Conservation (phyloP, 805 yeast genomes). For the Diddensiella transvaalensis region DNA sequence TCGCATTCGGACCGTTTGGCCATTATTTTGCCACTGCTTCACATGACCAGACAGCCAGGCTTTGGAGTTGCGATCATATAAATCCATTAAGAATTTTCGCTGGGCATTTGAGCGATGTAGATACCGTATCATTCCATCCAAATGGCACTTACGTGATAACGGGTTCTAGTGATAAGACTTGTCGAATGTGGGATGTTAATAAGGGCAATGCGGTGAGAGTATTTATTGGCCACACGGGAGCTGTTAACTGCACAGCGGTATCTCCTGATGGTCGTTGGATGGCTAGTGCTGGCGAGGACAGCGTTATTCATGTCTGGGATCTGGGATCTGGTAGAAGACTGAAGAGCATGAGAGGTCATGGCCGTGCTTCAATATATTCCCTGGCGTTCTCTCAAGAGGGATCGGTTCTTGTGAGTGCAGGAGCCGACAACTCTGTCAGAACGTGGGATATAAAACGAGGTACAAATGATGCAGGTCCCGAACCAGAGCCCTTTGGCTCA, state of each 20-base stretch:
- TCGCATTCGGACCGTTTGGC: slow-evolving; percentile 88
- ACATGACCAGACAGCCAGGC: slow-evolving; percentile 94
- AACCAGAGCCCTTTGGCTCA: slow-evolving; percentile 60
- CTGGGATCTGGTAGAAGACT: slow-evolving; percentile 84
- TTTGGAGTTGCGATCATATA: slow-evolving; percentile 98
- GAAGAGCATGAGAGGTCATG: slow-evolving; percentile 94
- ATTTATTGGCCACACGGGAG: slow-evolving; percentile 89
- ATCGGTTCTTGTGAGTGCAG: slow-evolving; percentile 82
- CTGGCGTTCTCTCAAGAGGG: slow-evolving; percentile 85
- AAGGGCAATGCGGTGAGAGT: slow-evolving; percentile 87
- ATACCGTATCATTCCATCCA: slow-evolving; percentile 92
- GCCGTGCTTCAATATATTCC: slow-evolving; percentile 79
- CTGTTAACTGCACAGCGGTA: slow-evolving; percentile 78
- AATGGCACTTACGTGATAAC: slow-evolving; percentile 92
- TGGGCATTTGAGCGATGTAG: slow-evolving; percentile 96
- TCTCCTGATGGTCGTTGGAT: slow-evolving; percentile 97
- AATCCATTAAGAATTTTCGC: slow-evolving; percentile 95
- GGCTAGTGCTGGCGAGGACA: slow-evolving; percentile 93
- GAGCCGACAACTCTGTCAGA: slow-evolving; percentile 87
- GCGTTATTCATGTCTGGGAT: slow-evolving; percentile 88
- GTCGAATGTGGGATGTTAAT: slow-evolving; percentile 96
- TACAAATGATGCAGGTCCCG: slow-evolving; percentile 72
- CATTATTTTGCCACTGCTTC: slow-evolving; percentile 98
- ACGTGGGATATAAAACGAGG: slow-evolving; percentile 94
- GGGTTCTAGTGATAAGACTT: slow-evolving; percentile 92